Evolutionary conservation across 179 eudicot genomes (phyloP).

Genomic region (Nepenthes alata): DNA sequence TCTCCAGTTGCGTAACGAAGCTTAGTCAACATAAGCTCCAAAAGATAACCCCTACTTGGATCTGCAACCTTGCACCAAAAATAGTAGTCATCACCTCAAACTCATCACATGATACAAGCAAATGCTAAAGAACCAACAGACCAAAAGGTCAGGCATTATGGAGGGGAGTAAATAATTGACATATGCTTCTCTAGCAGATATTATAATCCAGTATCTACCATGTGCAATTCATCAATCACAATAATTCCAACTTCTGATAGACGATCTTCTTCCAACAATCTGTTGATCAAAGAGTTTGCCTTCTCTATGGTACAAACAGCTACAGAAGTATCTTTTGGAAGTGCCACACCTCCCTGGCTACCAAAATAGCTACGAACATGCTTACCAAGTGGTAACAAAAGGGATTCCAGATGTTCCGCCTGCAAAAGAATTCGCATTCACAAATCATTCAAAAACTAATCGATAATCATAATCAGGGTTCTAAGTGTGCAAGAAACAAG

Average conservation of each 20-base stretch:
- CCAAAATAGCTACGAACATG: slow-evolving; percentile 97
- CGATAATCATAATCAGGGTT: neutral
- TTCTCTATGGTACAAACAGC: slow-evolving; percentile 99
- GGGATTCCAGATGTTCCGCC: slow-evolving; percentile 90
- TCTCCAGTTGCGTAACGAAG: slow-evolving; percentile 98
- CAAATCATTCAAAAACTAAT: neutral
- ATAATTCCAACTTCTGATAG: slow-evolving; percentile 94
- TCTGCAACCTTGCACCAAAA: slow-evolving; percentile 78
- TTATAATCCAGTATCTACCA: slow-evolving; percentile 39
- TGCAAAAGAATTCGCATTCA: slow-evolving; percentile 13
- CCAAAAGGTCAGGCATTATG: neutral
- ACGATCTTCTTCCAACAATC: slow-evolving; percentile 91
- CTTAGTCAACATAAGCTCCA: slow-evolving; percentile 95
- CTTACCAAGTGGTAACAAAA: slow-evolving; percentile 79
- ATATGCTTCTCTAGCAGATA: neutral
- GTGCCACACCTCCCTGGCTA: slow-evolving; percentile 90
- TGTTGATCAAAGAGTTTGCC: slow-evolving; percentile 89
- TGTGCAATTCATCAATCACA: slow-evolving; percentile 97
- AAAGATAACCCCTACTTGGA: slow-evolving; percentile 92
- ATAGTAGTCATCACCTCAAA: slow-evolving; percentile 11
- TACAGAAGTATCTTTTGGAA: slow-evolving; percentile 90
- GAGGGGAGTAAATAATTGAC: neutral
- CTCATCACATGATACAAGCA: neutral
- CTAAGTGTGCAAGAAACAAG: neutral
- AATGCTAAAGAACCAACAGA: neutral